Conservation (phyloP, 2,329 filamentous ascomycete genomes). For the Trichoderma aggressivum region DNA sequence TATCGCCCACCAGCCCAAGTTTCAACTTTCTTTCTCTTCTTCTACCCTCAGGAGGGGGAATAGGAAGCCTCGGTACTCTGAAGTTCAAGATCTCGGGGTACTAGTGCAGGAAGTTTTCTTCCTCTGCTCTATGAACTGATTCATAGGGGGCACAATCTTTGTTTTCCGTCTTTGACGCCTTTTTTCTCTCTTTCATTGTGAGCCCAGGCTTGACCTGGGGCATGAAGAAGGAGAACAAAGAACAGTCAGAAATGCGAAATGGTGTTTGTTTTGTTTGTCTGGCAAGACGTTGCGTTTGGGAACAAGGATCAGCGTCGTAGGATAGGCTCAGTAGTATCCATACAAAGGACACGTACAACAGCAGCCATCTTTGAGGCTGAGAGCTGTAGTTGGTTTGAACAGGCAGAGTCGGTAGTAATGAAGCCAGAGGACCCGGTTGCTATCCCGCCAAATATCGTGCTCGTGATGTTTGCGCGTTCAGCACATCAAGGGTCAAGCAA, state of each 20-base stretch:
- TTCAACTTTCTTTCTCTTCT: not conserved
- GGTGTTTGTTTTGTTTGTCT: not conserved
- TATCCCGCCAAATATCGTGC: not conserved
- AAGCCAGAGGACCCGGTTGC: not conserved
- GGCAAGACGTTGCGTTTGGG: not conserved
- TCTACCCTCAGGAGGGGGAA: too few relatives aligned
- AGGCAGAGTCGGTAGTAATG: too few relatives aligned
- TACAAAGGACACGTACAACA: not conserved
- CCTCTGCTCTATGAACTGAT: not conserved
- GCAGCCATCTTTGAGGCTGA: not conserved
- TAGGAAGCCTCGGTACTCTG: not conserved
- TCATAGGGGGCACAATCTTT: not conserved
- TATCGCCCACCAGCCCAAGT: not conserved
- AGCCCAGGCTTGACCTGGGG: not conserved
- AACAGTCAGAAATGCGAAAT: not conserved
- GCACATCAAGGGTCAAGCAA: not conserved
- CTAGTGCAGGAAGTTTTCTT: not conserved
- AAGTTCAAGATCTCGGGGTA: not conserved
- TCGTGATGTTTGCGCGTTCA: not conserved
- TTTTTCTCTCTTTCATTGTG: too few relatives aligned
- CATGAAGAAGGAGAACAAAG: not conserved
- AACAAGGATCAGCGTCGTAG: not conserved
- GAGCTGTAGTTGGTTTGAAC: too few relatives aligned
- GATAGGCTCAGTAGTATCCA: not conserved
- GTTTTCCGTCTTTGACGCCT: too few relatives aligned